A percentile compares a stretch with the other conserved stretches of the same genome.
Evolutionary conservation across 1,139 yeast species (phyloP).

Genomic region (Magnusiomyces tetraspermus): DNA sequence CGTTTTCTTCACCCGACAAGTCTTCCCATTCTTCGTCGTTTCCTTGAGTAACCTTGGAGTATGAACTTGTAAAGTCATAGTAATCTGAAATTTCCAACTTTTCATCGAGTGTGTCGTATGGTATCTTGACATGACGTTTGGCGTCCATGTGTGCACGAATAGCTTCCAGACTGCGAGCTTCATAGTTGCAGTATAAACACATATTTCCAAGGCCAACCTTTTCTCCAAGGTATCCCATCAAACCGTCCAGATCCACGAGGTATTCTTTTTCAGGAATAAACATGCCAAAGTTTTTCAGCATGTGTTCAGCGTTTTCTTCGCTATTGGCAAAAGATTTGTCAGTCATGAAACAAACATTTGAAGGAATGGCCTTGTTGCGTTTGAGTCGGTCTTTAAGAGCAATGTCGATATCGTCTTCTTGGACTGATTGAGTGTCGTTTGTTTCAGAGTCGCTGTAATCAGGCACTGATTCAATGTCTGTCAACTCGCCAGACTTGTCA

Average conservation of each 20-base stretch:
- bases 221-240: slow-evolving; percentile 66
- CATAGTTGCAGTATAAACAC: slow-evolving; percentile 75
- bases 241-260: slow-evolving; percentile 59
- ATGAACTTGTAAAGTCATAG: slow-evolving; percentile 74
- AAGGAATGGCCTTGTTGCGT: slow-evolving; percentile 59
- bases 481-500: slow-evolving; percentile 25
- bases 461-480: slow-evolving; percentile 15
- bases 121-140: slow-evolving; percentile 81
- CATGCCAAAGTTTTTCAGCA: slow-evolving; percentile 71
- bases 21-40: slow-evolving; percentile 38
- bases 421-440: slow-evolving; percentile 16
- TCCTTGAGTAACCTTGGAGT: slow-evolving; percentile 30
- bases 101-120: slow-evolving; percentile 78
- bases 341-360: slow-evolving; percentile 72
- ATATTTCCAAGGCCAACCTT: slow-evolving; percentile 78
- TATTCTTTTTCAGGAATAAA: slow-evolving; percentile 76
- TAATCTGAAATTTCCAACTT: slow-evolving; percentile 70
- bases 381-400: slow-evolving; percentile 30
- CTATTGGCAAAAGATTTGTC: slow-evolving; percentile 41
- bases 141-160: slow-evolving; percentile 83
- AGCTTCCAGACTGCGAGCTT: slow-evolving; percentile 75
- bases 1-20: slow-evolving; percentile 36
- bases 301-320: slow-evolving; percentile 64
- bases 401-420: slow-evolving; percentile 30
- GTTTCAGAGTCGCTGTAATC: slow-evolving; percentile 15